Evolutionary conservation across 2,329 filamentous ascomycete genomes (phyloP), one percentile per base, ranked within the genome.

Genomic region (Anthostomella pinea): DNA sequence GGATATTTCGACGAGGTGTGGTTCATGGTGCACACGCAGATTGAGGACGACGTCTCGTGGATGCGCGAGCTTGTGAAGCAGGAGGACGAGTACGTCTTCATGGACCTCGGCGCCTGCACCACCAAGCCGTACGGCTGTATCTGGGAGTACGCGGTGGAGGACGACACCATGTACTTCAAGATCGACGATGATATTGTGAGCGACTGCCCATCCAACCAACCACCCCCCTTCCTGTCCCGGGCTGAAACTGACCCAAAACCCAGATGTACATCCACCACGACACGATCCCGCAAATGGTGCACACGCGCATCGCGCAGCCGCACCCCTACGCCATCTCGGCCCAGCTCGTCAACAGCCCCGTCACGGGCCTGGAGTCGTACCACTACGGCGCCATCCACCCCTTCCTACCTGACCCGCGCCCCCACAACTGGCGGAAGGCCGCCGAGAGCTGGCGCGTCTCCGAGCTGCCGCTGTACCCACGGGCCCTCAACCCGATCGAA

Each of bases 331-430:
- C 70, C 29, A 69, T 79, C 11, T 74, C 72, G 3, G 73, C 73
- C 31, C 78, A 79, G 43, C 63, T 80, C 14, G 60, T 79, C 45
- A 79, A 79, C 42, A 71, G 75, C 32, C 74, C 73, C 10, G 63
- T 73, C 9, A 68, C 77, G 21, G 66, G 67, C 31, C 69, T 71
- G 59, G 61, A 79, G 13, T 76, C 79, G 46, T 70, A 68, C 49
- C 74, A 75, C 38, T 61, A 72, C 8, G 72, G 70, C 5, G 68
- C 69, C 13, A 64, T 76, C 14, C 62, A 70, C 32, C 70, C 75
- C 3, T 79, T 77, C 51, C 63, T 76, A 14, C 73, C 75, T 3
- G 75, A 77, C 21, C 46, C 46, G 31, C 43, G 59, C 10, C 50
- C 49, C 22, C 43, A 48, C 9, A 49, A 52, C 5, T 45, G 44